Base-by-base conservation (phyloP, 257 asterid genomes). In the Ehretia macrophylla region DNA sequence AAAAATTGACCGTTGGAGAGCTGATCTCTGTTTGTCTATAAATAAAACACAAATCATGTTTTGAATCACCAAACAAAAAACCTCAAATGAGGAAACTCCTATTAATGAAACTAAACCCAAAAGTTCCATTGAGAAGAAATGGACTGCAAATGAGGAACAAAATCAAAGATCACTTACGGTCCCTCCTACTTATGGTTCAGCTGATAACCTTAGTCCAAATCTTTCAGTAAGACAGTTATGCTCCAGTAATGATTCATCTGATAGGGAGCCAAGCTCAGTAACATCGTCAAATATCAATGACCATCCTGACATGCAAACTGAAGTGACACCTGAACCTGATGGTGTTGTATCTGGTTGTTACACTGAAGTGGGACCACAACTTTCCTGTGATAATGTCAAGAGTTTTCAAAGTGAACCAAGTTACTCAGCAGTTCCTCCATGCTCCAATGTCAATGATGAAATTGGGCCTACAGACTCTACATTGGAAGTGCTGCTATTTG, bases 161-260 rank as follows among this genome's bases (percentile, higher is more conserved):
- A 51, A 65, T 68, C 18, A 8, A 23, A 49, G 56, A 17, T 60
- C 55, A 17, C 9, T 46, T n/a, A 17, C n/a, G 18, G n/a, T 55
- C 32, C 54, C 66, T 42, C 38, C 63, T 49, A 58, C 66, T 27
- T 75, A 64, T 52, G 65, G 62, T 59, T 76, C 70, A 42, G 66
- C 77, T 60, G 62, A 59, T 60, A 75, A 58, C 17, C 16, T 27
- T 51, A 62, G 39, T 56, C 58, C 42, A 11, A 56, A 53, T 68
- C 48, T 74, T 18, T 68, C 81, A 44, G 47, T 32, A 46, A 70
- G 63, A 27, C 22, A 44, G 13, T 49, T 59, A 55, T 44, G 68
- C 55, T 60, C 74, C 49, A 23, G 64, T 48, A 59, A 19, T 21
- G 44, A 47, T 51, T 71, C 61, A 11, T 61, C 80, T 48, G 44